Conservation (phyloP, 768 basidiomycete species). For the Leccinum arenicola region DNA sequence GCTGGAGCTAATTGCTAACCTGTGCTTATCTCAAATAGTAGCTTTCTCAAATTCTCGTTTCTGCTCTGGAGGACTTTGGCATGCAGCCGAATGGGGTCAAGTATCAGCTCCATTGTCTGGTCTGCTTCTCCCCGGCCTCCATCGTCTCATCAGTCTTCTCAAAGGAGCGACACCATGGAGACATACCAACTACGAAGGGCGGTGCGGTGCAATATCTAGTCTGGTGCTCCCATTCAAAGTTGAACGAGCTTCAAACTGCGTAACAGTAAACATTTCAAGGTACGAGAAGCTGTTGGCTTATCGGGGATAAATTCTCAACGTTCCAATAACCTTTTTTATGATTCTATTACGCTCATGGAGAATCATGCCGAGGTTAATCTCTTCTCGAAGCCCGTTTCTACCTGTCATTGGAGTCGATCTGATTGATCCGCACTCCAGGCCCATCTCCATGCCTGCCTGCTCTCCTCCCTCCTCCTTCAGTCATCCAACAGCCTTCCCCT, state of each 20-base stretch:
- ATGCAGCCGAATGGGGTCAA: not conserved
- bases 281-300: not conserved
- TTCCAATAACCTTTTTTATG: not conserved
- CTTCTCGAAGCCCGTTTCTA: not conserved
- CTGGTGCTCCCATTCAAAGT: not conserved
- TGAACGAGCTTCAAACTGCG: not conserved
- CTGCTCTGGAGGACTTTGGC: constrained; percentile 1
- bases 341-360: not conserved
- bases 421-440: not conserved
- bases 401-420: not conserved
- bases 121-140: not conserved
- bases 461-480: not conserved
- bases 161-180: not conserved
- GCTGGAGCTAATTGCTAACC: not conserved
- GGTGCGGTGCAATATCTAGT: not conserved
- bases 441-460: not conserved
- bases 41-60: not conserved
- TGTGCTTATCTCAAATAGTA: not conserved
- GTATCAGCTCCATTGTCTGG: not conserved
- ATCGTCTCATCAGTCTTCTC: not conserved
- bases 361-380: not conserved
- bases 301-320: not conserved
- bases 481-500: not conserved
- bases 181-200: not conserved
- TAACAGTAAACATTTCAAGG: too few species aligned